These are phyloP conservation scores for Debaryomyces subglobosus DNA, from an alignment of 1,139 yeast genomes.

Conservation along the genomic window DNA sequence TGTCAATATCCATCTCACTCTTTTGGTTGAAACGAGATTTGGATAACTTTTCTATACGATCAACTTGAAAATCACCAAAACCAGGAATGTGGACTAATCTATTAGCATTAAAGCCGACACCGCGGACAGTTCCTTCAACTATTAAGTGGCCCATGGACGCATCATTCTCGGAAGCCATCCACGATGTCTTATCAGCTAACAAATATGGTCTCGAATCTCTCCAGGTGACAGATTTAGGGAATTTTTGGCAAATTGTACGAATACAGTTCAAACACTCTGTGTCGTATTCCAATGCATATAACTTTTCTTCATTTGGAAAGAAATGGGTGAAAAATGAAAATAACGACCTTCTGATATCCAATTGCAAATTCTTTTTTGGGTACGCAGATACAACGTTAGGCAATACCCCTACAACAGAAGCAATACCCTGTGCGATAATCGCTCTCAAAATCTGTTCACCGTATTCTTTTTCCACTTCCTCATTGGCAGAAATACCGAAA, in stretches of 20 bases:
- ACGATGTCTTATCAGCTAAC: slow-evolving; percentile 67
- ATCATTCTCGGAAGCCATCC: slow-evolving; percentile 35
- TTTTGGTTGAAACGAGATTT: slow-evolving; percentile 14
- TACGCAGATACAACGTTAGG: slow-evolving; percentile 70
- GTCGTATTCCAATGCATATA: slow-evolving; percentile 68
- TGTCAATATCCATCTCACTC: slow-evolving; percentile 25
- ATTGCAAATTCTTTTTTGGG: slow-evolving; percentile 76
- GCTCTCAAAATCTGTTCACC: slow-evolving; percentile 93
- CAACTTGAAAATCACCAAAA: slow-evolving; percentile 84
- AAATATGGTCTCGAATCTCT: slow-evolving; percentile 89
- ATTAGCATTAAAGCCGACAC: slow-evolving; percentile 77
- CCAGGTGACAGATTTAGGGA: slow-evolving; percentile 87
- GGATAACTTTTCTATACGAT: slow-evolving; percentile 57
- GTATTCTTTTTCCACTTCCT: slow-evolving; percentile 74
- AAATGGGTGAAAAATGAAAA: slow-evolving; percentile 84
- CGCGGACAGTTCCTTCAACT: slow-evolving; percentile 85
- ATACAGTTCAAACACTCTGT: slow-evolving; percentile 74
- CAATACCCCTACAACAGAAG: slow-evolving; percentile 78
- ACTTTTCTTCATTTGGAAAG: slow-evolving; percentile 82
- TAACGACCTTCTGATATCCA: slow-evolving; percentile 78
- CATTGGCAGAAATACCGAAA: slow-evolving; percentile 80
- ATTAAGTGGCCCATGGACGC: slow-evolving; percentile 43
- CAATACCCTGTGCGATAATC: slow-evolving; percentile 89
- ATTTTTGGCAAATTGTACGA: slow-evolving; percentile 78
- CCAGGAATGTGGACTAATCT: slow-evolving; percentile 86